A percentile compares a stretch with the other conserved stretches of the same genome.
Conservation (phyloP, 768 basidiomycete genomes). For the Lentinula aciculospora region DNA sequence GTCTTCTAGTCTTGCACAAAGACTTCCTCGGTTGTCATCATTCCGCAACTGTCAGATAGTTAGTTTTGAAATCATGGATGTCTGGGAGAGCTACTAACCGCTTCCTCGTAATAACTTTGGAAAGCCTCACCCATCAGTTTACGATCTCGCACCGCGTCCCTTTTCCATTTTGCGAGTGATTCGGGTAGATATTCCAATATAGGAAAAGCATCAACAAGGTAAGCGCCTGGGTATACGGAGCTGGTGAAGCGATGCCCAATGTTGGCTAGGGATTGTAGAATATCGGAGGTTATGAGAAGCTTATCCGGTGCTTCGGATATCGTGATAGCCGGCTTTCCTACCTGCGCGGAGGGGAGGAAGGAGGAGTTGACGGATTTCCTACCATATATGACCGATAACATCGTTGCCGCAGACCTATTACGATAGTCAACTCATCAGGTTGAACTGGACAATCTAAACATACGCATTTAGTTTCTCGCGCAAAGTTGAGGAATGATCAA, state of each 20-base stretch:
- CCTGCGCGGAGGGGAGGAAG: neutral
- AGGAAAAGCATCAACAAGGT: slow-evolving; percentile 25
- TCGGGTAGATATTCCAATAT: slow-evolving; percentile 19
- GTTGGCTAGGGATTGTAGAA: slow-evolving; percentile 6
- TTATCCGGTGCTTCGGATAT: neutral
- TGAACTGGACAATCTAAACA: neutral
- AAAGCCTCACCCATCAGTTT: neutral
- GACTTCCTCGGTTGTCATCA: slow-evolving; percentile 6
- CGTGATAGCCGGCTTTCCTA: neutral
- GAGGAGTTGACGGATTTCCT: slow-evolving; percentile 15
- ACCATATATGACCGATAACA: slow-evolving; percentile 8
- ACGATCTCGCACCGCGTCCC: slow-evolving; percentile 3
- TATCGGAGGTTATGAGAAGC: slow-evolving; percentile 1
- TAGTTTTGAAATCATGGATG: neutral
- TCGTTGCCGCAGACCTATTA: neutral
- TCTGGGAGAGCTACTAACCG: neutral
- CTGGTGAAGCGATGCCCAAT: slow-evolving; percentile 18
- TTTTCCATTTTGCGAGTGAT: slow-evolving; percentile 15
- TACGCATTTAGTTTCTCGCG: neutral
- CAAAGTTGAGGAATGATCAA: neutral
- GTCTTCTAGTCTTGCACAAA: neutral
- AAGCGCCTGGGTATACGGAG: slow-evolving; percentile 24
- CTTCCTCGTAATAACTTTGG: neutral
- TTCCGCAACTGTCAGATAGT: neutral
- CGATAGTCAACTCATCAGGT: neutral